Base-by-base conservation (phyloP, 352 stramenopile species). In the Aphanomyces stellatus region DNA sequence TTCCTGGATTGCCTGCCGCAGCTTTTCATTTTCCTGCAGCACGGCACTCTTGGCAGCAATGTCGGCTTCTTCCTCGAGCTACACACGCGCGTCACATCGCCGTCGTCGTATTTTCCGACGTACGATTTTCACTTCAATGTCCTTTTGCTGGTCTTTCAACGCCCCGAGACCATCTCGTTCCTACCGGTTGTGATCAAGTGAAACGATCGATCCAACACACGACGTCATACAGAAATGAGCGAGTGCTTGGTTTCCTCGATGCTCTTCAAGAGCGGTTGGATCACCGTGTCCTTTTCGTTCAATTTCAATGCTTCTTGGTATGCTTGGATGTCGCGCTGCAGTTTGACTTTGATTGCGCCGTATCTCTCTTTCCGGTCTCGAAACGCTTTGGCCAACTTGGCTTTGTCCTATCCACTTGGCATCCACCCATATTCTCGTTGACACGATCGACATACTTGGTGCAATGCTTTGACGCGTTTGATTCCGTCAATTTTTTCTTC, bases 401-500 rank as follows among this genome's bases (percentile, higher is more conserved):
- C 69, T 63, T 95, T 96, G 42, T 85, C 76, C 63, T 70, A 53
- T 1, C 7, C 5, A 5, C 37, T 33, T 1, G 22, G 24, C 15
- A 8, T n/a, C n/a, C n/a, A n/a, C n/a, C n/a, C n/a, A n/a, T 31
- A 66, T 33, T 22, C n/a, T 55, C 35, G 11, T 19, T 2, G 27
- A 57, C 13, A 49, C 11, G 0, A 28, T 34, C 19, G 8, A 25
- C n/a, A 6, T 22, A 68, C 60, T 25, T 88, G 79, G 53, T 96
- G 87, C 19, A 97, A 73, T 40, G 65, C 69, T 62, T 96, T 94
- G 62, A 97, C 86, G 33, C 80, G 86, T 74, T 94, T 95, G 73
- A 98, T 84, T 40, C 92, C 87, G 51, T 89, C 85, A 71, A 95
- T 87, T 62, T 97, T 97, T 65, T 97, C 87, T 57, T 96, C 82